Evolutionary conservation across 164 flowering plant genomes (phyloP).

Genomic region (Tetracentron sinense): DNA sequence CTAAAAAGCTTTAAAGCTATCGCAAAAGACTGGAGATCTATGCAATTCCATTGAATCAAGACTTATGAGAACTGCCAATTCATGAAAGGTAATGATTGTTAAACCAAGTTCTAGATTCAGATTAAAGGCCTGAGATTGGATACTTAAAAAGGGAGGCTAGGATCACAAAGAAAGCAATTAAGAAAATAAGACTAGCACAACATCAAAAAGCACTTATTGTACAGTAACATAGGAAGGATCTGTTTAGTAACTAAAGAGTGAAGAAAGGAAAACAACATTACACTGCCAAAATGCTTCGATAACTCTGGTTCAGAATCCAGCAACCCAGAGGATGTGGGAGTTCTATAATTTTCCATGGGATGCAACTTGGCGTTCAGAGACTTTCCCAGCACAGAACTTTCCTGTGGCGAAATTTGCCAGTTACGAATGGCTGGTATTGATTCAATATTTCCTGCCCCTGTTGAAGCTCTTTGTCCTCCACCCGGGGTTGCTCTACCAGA

Average conservation of each 20-base stretch:
- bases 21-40: too few relatives aligned
- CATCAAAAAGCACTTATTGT: too few relatives aligned
- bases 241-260: not conserved
- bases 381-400: constrained; percentile 24
- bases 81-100: not conserved
- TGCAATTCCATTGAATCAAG: too few relatives aligned
- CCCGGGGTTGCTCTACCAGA: constrained; percentile 19
- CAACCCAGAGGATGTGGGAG: constrained; percentile 19
- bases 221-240: not conserved
- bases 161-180: not conserved
- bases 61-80: too few relatives aligned
- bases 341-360: constrained; percentile 25
- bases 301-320: constrained; percentile 39
- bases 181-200: not conserved
- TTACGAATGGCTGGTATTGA: constrained; percentile 31
- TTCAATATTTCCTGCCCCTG: constrained; percentile 28
- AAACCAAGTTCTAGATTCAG: not conserved
- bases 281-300: constrained; percentile 60
- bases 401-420: constrained; percentile 29
- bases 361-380: constrained; percentile 19
- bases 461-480: constrained; percentile 29
- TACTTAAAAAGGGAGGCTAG: too few relatives aligned
- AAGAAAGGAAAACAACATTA: constrained; percentile 24
- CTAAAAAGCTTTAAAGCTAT: too few relatives aligned
- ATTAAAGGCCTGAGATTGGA: not conserved